Conservation (phyloP, 2,329 filamentous ascomycete species). For the Pseudogymnoascus sp. region DNA sequence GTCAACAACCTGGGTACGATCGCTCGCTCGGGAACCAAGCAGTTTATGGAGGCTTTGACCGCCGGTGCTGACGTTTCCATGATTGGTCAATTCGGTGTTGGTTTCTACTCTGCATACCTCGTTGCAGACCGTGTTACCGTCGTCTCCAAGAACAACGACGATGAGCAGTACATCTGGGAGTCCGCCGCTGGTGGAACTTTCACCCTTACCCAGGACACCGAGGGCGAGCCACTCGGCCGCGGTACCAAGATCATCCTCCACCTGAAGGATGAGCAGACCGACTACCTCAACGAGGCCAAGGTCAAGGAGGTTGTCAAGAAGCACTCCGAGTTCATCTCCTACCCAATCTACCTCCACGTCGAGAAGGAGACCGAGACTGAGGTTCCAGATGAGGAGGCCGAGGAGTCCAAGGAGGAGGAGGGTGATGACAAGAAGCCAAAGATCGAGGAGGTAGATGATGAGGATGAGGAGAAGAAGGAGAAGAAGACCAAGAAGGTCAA, state of each 20-base stretch:
- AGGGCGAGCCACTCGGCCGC: slow-evolving; percentile 83
- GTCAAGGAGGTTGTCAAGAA: slow-evolving; percentile 99
- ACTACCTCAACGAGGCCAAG: slow-evolving; percentile 97
- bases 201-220: slow-evolving; percentile 82
- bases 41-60: slow-evolving; percentile 99
- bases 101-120: slow-evolving; percentile 99
- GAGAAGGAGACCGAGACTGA: slow-evolving; percentile 98
- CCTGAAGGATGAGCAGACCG: slow-evolving; percentile 97
- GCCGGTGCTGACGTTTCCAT: slow-evolving; percentile 99
- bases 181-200: slow-evolving; percentile 96
- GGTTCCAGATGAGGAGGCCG: slow-evolving; percentile 91
- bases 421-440: slow-evolving; percentile 91
- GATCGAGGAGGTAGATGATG: slow-evolving; percentile 85
- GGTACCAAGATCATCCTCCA: slow-evolving; percentile 98
- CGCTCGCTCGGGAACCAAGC: slow-evolving; percentile 97
- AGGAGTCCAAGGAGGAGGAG: slow-evolving; percentile 61
- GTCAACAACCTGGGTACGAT: slow-evolving; percentile 99
- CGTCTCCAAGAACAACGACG: slow-evolving; percentile 98
- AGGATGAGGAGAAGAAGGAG: slow-evolving; percentile 84
- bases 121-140: slow-evolving; percentile 95
- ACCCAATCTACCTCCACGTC: slow-evolving; percentile 99
- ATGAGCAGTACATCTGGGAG: slow-evolving; percentile 99
- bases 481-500: slow-evolving; percentile 99
- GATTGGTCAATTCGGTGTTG: slow-evolving; percentile 99
- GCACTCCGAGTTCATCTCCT: slow-evolving; percentile 99